phyloP scores from a whole-genome alignment of 2,329 filamentous ascomycete genomes.

The Pseudogymnoascus sp. region DNA sequence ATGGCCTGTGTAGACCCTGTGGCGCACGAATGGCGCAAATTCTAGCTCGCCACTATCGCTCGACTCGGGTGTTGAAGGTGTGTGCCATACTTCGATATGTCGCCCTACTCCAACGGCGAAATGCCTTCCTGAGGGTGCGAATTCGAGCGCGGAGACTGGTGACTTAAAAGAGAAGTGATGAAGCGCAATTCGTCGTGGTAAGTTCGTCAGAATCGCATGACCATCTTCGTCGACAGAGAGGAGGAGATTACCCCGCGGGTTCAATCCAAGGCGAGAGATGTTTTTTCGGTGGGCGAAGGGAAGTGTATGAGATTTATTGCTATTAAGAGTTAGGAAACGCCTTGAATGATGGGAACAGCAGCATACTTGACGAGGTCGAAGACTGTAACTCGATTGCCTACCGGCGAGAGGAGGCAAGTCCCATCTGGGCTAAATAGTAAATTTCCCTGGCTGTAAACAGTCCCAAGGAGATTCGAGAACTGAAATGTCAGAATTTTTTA shows the following conservation, averaged over 20 bases:
- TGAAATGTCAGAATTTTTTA: slow-evolving; percentile 36
- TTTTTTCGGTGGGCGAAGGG: slow-evolving; percentile 92
- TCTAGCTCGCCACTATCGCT: slow-evolving; percentile 76
- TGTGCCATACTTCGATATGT: slow-evolving; percentile 91
- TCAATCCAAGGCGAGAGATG: slow-evolving; percentile 79
- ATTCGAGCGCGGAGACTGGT: slow-evolving; percentile 75
- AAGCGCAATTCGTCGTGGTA: slow-evolving; percentile 74
- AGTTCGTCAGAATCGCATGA: slow-evolving; percentile 85
- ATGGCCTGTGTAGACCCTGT: slow-evolving; percentile 80
- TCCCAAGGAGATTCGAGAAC: slow-evolving; percentile 98
- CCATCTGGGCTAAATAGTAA: slow-evolving; percentile 95
- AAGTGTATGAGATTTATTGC: slow-evolving; percentile 80
- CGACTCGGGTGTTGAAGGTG: slow-evolving; percentile 79
- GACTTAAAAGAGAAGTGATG: slow-evolving; percentile 94
- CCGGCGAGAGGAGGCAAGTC: slow-evolving; percentile 88
- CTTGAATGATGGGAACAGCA: slow-evolving; percentile 1
- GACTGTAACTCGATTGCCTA: slow-evolving; percentile 90
- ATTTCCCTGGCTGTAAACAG: slow-evolving; percentile 97
- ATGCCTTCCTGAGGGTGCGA: slow-evolving; percentile 83
- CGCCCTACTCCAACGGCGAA: slow-evolving; percentile 86
- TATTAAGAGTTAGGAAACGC: slow-evolving; percentile 29
- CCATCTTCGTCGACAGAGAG: slow-evolving; percentile 93
- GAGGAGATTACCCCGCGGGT: slow-evolving; percentile 83
- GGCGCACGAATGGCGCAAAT: slow-evolving; percentile 88
- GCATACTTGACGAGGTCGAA: slow-evolving; percentile 91